Evolutionary conservation across 331 rosid species (phyloP).

Genomic region (Telfairia occidentalis): DNA sequence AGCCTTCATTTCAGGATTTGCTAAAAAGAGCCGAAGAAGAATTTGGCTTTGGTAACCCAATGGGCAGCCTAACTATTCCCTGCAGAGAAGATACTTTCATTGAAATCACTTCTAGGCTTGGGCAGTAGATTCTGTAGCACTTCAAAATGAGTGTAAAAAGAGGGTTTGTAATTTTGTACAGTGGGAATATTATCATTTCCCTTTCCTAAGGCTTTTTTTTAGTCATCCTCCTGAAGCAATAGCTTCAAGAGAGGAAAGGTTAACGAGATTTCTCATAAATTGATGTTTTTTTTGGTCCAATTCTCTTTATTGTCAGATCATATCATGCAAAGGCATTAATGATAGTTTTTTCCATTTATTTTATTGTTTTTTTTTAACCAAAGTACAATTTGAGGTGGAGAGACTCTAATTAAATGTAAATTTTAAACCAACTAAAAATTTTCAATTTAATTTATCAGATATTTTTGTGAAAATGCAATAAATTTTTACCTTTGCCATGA

Average conservation of each 20-base stretch:
- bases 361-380: not conserved
- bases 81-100: not conserved
- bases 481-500: not conserved
- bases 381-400: not conserved
- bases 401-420: not conserved
- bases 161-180: not conserved
- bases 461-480: not conserved
- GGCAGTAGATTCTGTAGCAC: not conserved
- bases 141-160: not conserved
- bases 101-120: not conserved
- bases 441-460: not conserved
- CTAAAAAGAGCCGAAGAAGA: conserved; percentile 9
- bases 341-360: not conserved
- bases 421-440: not conserved
- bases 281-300: not conserved
- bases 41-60: not conserved
- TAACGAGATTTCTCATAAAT: not conserved
- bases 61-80: not conserved
- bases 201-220: not conserved
- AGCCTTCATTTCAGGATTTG: conserved; percentile 17
- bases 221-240: not conserved
- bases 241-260: not conserved
- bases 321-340: not conserved
- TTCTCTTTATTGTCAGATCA: not conserved
- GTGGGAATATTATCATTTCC: not conserved